Evolutionary conservation across 2,329 filamentous ascomycete species (phyloP), one percentile per base, ranked within the genome.

Genomic region (Myriosclerotinia scirpicola): DNA sequence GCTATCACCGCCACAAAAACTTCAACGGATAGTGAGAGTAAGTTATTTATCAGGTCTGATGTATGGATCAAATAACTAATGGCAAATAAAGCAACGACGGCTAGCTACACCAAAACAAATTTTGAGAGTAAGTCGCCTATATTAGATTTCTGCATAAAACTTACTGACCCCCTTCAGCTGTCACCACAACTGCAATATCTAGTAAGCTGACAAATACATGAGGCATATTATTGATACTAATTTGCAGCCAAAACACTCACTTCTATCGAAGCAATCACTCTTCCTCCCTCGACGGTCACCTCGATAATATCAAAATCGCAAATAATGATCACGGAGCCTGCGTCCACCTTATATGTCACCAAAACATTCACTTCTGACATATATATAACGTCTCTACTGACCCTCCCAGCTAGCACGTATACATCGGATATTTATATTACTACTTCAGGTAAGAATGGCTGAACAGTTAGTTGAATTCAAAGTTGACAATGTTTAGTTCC

Each of bases 1-100:
- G 60, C 34, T 17, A 54, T 7, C 22, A 54, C 22, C 15, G 60
- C 48, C n/a, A 64, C 46, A 17, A 17, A 38, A 40, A 66, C 48
- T 26, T n/a, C 30, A 3, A 65, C 63, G 3, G 44, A 65, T 42
- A 34, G 58, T 53, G 64, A 66, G 36, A 63, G 64, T 61, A 15
- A 12, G 60, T 54, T 15, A 46, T 60, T 44, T 15, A 5, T 22
- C 12, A 30, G 11, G 15, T 30, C 2, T 36, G 9, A 38, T 38
- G 5, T 9, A 1, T 55, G n/a, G 3, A n/a, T 6, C 9, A 15
- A 36, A 9, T 0, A 11, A 26, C 46, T 61, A 14, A 61, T 50
- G 14, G 15, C 30, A 12, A 14, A 17, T 22, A 26, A 38, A 61
- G 58, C 34, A 38, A 61, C 44, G 14, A 61, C 44, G 5, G 58